Base-by-base conservation (phyloP, 768 basidiomycete genomes). In the Macrolepiota fuliginosa region DNA sequence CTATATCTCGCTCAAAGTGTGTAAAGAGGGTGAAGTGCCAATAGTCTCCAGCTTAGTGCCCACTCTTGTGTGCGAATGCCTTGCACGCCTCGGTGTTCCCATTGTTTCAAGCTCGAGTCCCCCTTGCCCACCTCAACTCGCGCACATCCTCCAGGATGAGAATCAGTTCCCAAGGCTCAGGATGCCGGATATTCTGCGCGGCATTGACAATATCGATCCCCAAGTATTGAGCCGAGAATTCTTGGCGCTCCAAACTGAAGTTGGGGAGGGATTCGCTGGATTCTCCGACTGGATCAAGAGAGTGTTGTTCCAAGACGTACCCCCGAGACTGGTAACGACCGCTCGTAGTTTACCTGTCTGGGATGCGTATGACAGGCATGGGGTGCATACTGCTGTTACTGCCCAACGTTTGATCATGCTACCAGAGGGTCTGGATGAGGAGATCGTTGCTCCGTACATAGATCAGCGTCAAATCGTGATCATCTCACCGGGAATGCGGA, bases 1-100 rank as follows among this genome's bases (percentile, higher is more conserved):
- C 59, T 17, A 77, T 73, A 71, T 74, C 19, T 78, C 77, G 3
- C 61, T 79, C 12, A 42, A 61, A 1, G 64, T 70, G 39, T 75
- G 76, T 59, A 68, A 56, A 53, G 62, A 69, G 6, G 68, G 62
- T 2, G 59, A 63, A 0, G 71, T 70, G 2, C 63, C 78, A 13
- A 45, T 79, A 11, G 47, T 69, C 11, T 54, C 62, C 42, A 52
- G 52, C 15, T 56, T 54, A 0, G 57, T 65, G 11, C 65, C 67
- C 2, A 51, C 58, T 3, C 66, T 62, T 60, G 35, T 69, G 17
- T 61, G 60, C 19, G 45, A 39, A n/a, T 61, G 60, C 15, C 54
- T 61, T 6, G 32, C 60, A 9, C 10, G 0, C 9, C 45, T 61
- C 3, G 53, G 54, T 25, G 42, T 61, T 9, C 32, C 45, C 25